Evolutionary conservation across 495 filamentous ascomycete genomes (phyloP).

Genomic region (Talaromyces thailandensis): DNA sequence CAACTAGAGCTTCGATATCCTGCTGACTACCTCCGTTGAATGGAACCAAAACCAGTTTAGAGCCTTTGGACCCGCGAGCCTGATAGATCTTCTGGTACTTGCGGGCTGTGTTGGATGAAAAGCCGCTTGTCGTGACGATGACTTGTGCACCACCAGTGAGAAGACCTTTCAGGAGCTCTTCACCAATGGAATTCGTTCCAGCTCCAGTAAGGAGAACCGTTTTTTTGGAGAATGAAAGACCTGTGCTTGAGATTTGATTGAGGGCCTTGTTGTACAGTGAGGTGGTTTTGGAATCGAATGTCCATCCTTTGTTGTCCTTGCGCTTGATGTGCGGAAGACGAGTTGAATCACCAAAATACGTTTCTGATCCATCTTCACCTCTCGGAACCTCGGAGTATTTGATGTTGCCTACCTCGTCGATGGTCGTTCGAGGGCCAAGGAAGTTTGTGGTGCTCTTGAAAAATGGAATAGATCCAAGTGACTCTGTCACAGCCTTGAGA

Average conservation of each 20-base stretch:
- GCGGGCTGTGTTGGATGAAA: not conserved
- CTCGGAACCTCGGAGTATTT: not conserved
- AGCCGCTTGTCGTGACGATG: constrained; percentile 10
- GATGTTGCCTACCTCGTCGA: not conserved
- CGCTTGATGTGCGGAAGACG: not conserved
- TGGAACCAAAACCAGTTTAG: constrained; percentile 13
- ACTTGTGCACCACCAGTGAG: constrained; percentile 13
- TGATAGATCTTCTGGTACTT: constrained; percentile 15
- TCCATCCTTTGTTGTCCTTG: not conserved
- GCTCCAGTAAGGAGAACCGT: constrained; percentile 18
- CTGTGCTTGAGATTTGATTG: not conserved
- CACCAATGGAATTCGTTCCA: constrained; percentile 16
- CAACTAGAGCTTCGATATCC: constrained; percentile 15
- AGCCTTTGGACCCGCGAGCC: constrained; percentile 11
- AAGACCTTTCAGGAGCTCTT: constrained; percentile 11
- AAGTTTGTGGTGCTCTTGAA: not conserved
- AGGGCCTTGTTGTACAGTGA: not conserved
- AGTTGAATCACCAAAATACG: not conserved
- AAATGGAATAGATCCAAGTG: not conserved
- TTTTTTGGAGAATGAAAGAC: not conserved
- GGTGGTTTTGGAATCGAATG: not conserved
- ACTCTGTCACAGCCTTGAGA: not conserved
- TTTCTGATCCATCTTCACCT: not conserved
- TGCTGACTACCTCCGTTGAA: constrained; percentile 23
- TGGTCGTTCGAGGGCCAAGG: not conserved